These are phyloP conservation scores for cucumber (Cucumis sativus) DNA, from an alignment of 306 rosid species.

Conservation along the genomic window Cucumber_9930_V3 NC_026659.2:27152501-27153000, in stretches of 20 bases:
- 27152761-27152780: not conserved
- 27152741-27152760: not conserved
- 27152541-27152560: slow-evolving; percentile 12
- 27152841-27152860: not conserved
- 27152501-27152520: slow-evolving; percentile 12
- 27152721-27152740: not conserved
- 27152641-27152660: slow-evolving; percentile 24
- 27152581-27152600: slow-evolving; percentile 12
- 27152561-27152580: slow-evolving; percentile 9
- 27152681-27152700: not conserved
- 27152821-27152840: not conserved
- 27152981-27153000: no score
- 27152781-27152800: not conserved
- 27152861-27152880: not conserved
- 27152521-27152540: slow-evolving; percentile 34
- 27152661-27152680: slow-evolving; percentile 36
- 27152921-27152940: no score
- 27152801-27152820: not conserved
- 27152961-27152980: no score
- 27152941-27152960: no score
- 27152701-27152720: not conserved
- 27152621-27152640: slow-evolving; percentile 17
- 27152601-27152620: slow-evolving; percentile 17
- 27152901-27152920: no score
- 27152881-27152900: not conserved